These are phyloP conservation scores for Polytrichum formosum DNA, from an alignment of 225 moss, liverwort and hornwort species.

Conservation along the genomic window DNA sequence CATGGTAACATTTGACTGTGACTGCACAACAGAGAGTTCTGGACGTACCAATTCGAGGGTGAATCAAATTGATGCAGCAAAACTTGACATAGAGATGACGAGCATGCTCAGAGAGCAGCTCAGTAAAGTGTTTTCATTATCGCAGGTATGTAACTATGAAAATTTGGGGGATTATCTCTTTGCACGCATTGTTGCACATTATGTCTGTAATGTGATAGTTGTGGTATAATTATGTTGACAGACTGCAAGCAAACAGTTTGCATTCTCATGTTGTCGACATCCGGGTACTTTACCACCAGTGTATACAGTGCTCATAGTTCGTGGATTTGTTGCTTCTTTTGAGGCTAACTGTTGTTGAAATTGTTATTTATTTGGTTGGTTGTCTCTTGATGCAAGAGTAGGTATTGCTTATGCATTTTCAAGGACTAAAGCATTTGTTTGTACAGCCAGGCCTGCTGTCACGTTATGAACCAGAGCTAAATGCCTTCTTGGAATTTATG, in stretches of 20 bases:
- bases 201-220: too few species aligned
- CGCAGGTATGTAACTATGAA: constrained; percentile 47
- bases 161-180: too few species aligned
- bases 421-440: constrained; percentile 31
- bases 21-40: constrained; percentile 63
- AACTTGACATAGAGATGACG: constrained; percentile 90
- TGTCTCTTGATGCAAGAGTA: too few species aligned
- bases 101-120: constrained; percentile 93
- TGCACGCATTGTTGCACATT: too few species aligned
- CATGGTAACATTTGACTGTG: constrained; percentile 5
- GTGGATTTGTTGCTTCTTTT: too few species aligned
- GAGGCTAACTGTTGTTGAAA: background rate
- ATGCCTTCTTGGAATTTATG: constrained; percentile 85
- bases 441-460: constrained; percentile 97
- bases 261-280: too few species aligned
- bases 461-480: constrained; percentile 89
- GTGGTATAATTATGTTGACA: too few species aligned
- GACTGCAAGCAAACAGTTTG: too few species aligned
- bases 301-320: too few species aligned
- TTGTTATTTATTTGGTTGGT: background rate
- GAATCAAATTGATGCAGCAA: constrained; percentile 90
- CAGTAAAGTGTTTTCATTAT: constrained; percentile 78
- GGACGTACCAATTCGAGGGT: constrained; percentile 74
- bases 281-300: too few species aligned
- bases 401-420: too few species aligned